Percentiles rank a stretch among this genome's conserved stretches.
Conservation (phyloP, 2,329 filamentous ascomycete genomes). For the Paraconiothyrium sp. region DNA sequence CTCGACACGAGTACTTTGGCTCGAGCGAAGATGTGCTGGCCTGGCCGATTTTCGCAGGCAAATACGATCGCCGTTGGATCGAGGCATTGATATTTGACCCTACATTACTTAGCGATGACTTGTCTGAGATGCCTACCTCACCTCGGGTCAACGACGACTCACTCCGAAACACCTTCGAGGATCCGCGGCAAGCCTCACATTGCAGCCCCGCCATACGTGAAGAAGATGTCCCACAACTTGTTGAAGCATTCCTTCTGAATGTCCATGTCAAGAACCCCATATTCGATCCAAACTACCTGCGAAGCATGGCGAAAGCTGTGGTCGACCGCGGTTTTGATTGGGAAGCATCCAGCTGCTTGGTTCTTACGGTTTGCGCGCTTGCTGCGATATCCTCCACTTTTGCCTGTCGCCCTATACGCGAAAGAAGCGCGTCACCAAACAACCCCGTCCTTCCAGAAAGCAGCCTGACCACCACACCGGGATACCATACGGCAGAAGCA, state of each 20-base stretch:
- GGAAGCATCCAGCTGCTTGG: constrained; percentile 41
- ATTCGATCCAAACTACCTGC: constrained; percentile 36
- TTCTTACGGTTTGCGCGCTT: constrained; percentile 45
- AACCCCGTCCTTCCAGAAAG: background rate
- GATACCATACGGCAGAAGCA: constrained; percentile 31
- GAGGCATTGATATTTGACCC: constrained; percentile 27
- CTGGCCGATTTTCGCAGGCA: constrained; percentile 43
- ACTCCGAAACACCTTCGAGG: constrained; percentile 6
- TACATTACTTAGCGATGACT: background rate
- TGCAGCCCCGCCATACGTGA: constrained; percentile 31
- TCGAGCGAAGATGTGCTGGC: constrained; percentile 36
- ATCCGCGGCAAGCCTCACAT: constrained; percentile 10
- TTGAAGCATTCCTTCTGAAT: constrained; percentile 41
- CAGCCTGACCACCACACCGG: constrained; percentile 25
- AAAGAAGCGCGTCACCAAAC: background rate
- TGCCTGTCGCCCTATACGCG: background rate
- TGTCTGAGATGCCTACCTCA: constrained; percentile 3
- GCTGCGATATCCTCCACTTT: constrained; percentile 38
- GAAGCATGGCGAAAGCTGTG: constrained; percentile 30
- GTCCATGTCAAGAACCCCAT: constrained; percentile 49
- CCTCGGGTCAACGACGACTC: constrained; percentile 4
- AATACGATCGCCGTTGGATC: constrained; percentile 25
- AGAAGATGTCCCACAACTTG: constrained; percentile 38
- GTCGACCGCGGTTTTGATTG: constrained; percentile 39
- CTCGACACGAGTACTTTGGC: constrained; percentile 4